These are phyloP conservation scores for Orbilia oligospora DNA, from an alignment of 2,329 filamentous ascomycete genomes.

Conservation along the genomic window DNA sequence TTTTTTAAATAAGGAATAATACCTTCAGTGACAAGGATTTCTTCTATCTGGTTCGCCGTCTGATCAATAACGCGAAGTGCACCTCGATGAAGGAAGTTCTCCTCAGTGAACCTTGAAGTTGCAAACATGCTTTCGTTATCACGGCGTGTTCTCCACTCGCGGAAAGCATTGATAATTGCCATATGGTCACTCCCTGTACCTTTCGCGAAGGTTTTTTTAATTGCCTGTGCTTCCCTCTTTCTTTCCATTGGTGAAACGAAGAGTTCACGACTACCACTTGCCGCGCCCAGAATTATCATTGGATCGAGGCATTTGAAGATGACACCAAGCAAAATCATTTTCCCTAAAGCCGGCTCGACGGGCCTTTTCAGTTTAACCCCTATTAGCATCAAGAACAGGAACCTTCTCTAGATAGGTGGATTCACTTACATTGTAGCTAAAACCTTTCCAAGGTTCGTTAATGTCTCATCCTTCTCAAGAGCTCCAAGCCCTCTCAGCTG, in stretches of 20 bases:
- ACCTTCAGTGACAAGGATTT: constrained; percentile 66
- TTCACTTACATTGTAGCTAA: constrained; percentile 65
- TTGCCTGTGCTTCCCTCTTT: constrained; percentile 63
- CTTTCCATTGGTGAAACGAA: constrained; percentile 65
- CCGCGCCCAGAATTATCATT: constrained; percentile 69
- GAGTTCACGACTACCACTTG: constrained; percentile 65
- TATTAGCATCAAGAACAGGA: constrained; percentile 15
- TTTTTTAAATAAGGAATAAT: constrained; percentile 65
- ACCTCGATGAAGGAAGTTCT: constrained; percentile 66
- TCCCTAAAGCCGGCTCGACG: constrained; percentile 69
- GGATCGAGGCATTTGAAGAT: constrained; percentile 72
- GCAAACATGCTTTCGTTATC: constrained; percentile 64
- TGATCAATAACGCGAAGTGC: constrained; percentile 66
- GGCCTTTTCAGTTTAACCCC: constrained; percentile 63
- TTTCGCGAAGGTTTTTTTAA: constrained; percentile 65
- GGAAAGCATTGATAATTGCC: constrained; percentile 68
- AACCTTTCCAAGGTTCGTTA: constrained; percentile 70
- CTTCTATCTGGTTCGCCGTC: constrained; percentile 67
- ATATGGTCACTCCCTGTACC: constrained; percentile 69
- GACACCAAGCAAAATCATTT: constrained; percentile 71
- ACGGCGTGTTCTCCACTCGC: constrained; percentile 66
- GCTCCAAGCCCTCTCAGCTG: constrained; percentile 68
- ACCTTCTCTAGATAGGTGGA: not conserved
- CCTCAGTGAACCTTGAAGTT: constrained; percentile 65
- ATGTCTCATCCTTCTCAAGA: constrained; percentile 67